Base-by-base conservation (phyloP, 345 rosid species). In the Salix exigua region DNA sequence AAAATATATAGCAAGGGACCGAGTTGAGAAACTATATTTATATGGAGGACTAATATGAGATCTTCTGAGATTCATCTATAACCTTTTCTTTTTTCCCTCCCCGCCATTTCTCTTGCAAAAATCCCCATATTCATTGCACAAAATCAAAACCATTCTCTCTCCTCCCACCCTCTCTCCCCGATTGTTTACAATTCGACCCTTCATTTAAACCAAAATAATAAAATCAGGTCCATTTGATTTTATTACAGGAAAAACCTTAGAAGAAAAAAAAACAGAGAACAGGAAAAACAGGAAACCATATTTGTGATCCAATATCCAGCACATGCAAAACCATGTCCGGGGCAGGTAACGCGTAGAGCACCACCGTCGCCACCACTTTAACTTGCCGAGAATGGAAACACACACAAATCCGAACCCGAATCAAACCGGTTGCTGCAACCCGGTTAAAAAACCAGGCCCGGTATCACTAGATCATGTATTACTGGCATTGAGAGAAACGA, bases 401-500 rank as follows among this genome's bases (percentile, higher is more conserved):
- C 79, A 85, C 10, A 82, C 74, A 72, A 78, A 79, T 66, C 84
- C 77, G 12, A 80, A 87, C 7, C 85, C 77, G 66, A 78, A 81
- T 75, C 82, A 76, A 28, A 68, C 77, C 66, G 83, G 66, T 30
- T 78, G 86, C 23, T 72, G 81, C 82, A 81, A 82, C 74, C 88
- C 87, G 76, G 83, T 73, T 37, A 87, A 85, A 87, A 83, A 83
- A 75, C 10, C 89, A 46, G 90, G 86, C 73, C 83, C 88, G 17
- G 86, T 86, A 62, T 82, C 89, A 2, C 88, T 95, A 93, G 97
- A 95, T 68, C 92, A 93, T 66, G 97, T 95, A 55, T 80, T 95
- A 10, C 63, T 88, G 53, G 97, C 99, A 26, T 85, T 86, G 81
- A 67, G 91, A 4, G 97, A 95, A 85, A 91, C 93, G 30, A 91